phyloP scores from a whole-genome alignment of 352 stramenopile genomes.

The Pythium volutum region DNA sequence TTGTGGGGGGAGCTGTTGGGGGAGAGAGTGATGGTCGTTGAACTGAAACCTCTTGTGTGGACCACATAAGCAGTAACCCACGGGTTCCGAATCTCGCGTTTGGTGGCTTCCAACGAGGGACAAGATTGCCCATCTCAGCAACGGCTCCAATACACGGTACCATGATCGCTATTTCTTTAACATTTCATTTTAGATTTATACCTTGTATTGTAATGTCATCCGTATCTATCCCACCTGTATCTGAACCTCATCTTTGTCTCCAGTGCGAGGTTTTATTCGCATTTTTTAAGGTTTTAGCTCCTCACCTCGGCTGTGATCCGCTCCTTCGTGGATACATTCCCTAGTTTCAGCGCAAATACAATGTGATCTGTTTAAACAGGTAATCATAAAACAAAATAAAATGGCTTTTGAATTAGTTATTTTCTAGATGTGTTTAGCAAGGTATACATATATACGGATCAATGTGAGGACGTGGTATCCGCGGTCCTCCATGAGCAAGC shows the following conservation, averaged over 20 bases:
- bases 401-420: too few species aligned
- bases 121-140: background rate
- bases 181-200: background rate
- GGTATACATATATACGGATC: too few species aligned
- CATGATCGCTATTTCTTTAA: background rate
- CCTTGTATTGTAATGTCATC: background rate
- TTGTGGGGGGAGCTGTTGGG: background rate
- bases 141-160: background rate
- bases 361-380: too few species aligned
- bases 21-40: slow-evolving; percentile 16
- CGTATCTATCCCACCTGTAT: background rate
- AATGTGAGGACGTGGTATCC: too few species aligned
- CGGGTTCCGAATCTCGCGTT: background rate
- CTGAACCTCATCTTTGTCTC: background rate
- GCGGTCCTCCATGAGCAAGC: background rate
- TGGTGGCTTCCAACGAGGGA: slow-evolving; percentile 8
- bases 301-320: background rate
- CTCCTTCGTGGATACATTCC: too few species aligned
- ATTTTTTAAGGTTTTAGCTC: background rate
- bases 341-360: too few species aligned
- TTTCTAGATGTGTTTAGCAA: too few species aligned
- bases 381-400: too few species aligned
- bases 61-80: background rate
- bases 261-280: background rate
- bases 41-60: slow-evolving; percentile 15